A percentile compares a stretch with the other conserved stretches of the same genome.
These are phyloP conservation scores for Neobulgaria alba DNA, from an alignment of 2,329 filamentous ascomycete species.

Conservation along the genomic window DNA sequence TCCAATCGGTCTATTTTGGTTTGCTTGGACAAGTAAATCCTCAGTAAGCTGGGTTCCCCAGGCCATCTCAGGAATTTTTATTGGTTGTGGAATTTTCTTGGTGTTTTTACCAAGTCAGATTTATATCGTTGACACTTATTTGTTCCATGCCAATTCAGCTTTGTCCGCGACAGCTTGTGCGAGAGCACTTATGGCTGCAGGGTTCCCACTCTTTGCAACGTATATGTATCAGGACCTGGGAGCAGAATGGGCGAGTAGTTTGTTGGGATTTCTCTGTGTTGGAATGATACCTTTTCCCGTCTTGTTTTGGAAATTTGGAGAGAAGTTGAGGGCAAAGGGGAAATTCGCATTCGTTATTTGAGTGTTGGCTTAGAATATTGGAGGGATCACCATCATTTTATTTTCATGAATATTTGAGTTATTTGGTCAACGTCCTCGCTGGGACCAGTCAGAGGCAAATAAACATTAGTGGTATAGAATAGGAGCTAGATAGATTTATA, in stretches of 20 bases:
- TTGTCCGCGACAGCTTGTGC: conserved; percentile 10
- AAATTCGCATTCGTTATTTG: background rate
- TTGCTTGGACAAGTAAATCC: conserved; percentile 38
- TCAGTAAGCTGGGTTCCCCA: conserved; percentile 33
- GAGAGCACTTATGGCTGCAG: conserved; percentile 10
- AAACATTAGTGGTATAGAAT: too few species aligned
- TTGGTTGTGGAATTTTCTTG: conserved; percentile 34
- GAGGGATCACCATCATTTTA: too few species aligned
- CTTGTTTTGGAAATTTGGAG: conserved; percentile 13
- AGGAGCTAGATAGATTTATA: too few species aligned
- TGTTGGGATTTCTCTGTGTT: conserved; percentile 13
- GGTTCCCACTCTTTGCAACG: conserved; percentile 30
- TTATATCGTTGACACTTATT: conserved; percentile 38
- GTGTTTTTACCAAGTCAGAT: conserved; percentile 36
- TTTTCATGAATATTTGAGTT: too few species aligned
- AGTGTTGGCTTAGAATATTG: too few species aligned
- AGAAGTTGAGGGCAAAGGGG: conserved; percentile 12
- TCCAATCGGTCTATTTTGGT: conserved; percentile 41
- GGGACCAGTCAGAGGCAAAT: too few species aligned
- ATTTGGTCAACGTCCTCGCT: too few species aligned
- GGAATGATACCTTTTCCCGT: conserved; percentile 19
- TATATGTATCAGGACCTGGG: conserved; percentile 30
- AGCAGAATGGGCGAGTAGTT: conserved; percentile 17
- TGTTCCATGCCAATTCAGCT: conserved; percentile 19
- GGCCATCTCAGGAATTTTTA: conserved; percentile 32